These are phyloP conservation scores for Clohesyomyces aquaticus DNA, from an alignment of 495 filamentous ascomycete species.

Conservation along the genomic window DNA sequence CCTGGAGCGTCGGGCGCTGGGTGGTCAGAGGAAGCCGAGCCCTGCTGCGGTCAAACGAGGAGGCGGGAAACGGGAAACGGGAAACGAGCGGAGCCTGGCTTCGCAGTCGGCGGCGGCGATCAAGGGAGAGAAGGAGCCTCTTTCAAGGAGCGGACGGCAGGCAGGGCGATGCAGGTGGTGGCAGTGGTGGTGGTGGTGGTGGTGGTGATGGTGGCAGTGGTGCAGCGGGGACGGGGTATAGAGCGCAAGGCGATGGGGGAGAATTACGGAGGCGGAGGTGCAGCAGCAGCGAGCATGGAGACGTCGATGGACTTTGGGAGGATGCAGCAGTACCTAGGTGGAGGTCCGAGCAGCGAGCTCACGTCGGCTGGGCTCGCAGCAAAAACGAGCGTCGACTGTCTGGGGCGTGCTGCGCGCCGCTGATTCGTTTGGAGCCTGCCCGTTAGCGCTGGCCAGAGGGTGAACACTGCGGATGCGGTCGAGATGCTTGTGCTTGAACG, in stretches of 20 bases:
- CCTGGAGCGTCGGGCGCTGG: slow-evolving; percentile 20
- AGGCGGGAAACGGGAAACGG: slow-evolving; percentile 41
- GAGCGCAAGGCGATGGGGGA: no score
- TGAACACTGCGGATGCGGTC: neutral
- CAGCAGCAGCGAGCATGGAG: no score
- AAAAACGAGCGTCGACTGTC: slow-evolving; percentile 16
- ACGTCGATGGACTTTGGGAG: slow-evolving; percentile 6
- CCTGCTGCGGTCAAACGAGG: slow-evolving; percentile 35
- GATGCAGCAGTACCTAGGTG: slow-evolving; percentile 2
- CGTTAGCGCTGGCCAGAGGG: slow-evolving; percentile 18
- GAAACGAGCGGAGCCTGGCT: slow-evolving; percentile 30
- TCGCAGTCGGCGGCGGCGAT: neutral
- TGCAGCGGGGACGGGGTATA: neutral
- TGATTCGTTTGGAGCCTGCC: slow-evolving; percentile 11
- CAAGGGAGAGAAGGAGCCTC: slow-evolving; percentile 12
- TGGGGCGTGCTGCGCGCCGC: slow-evolving; percentile 1
- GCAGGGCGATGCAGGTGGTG: neutral
- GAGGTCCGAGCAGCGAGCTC: neutral
- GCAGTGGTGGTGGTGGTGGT: slow-evolving; percentile 17
- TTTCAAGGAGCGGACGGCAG: neutral
- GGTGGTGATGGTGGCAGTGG: slow-evolving; percentile 2
- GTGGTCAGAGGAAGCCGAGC: slow-evolving; percentile 20
- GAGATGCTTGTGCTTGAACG: slow-evolving; percentile 12
- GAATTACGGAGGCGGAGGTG: no score
- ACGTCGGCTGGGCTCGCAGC: slow-evolving; percentile 14